These are phyloP conservation scores for Acanthamoeba triangularis DNA, from an alignment of 208 protist species.

Conservation along the genomic window DNA sequence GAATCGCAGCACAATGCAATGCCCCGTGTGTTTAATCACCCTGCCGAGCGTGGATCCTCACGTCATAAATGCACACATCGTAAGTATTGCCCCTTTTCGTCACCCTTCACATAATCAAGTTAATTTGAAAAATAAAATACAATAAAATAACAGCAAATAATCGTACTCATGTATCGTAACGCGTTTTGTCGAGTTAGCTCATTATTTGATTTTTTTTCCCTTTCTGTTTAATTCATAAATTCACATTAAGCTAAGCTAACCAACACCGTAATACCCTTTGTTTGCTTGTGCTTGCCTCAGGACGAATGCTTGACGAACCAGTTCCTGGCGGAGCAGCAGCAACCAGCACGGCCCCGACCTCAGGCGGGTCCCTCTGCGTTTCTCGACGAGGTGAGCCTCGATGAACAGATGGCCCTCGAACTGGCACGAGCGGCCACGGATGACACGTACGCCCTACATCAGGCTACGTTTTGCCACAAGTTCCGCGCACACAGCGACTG, in stretches of 20 bases:
- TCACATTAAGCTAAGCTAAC: no score
- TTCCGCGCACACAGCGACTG: not conserved
- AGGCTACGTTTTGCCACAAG: not conserved
- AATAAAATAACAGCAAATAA: no score
- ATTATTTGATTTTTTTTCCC: not conserved
- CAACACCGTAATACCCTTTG: not conserved
- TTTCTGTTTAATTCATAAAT: not conserved
- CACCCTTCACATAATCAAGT: no score
- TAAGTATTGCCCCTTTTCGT: not conserved
- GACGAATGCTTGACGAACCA: constrained; percentile 64
- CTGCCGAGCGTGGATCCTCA: not conserved
- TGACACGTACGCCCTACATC: not conserved
- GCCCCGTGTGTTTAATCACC: constrained; percentile 34
- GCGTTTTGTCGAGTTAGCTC: not conserved
- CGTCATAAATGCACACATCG: constrained; percentile 41
- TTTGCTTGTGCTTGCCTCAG: not conserved
- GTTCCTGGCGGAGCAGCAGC: constrained; percentile 34
- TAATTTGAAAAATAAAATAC: no score
- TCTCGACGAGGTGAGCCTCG: not conserved
- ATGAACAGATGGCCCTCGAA: constrained; percentile 37
- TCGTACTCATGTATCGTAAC: no score
- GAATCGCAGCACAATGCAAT: constrained; percentile 9
- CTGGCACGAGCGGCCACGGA: not conserved
- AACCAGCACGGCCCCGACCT: not conserved
- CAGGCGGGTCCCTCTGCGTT: not conserved